Percentiles rank a stretch among this genome's conserved stretches.
Conservation (phyloP, 306 rosid species). For the Prunus campanulata region DNA sequence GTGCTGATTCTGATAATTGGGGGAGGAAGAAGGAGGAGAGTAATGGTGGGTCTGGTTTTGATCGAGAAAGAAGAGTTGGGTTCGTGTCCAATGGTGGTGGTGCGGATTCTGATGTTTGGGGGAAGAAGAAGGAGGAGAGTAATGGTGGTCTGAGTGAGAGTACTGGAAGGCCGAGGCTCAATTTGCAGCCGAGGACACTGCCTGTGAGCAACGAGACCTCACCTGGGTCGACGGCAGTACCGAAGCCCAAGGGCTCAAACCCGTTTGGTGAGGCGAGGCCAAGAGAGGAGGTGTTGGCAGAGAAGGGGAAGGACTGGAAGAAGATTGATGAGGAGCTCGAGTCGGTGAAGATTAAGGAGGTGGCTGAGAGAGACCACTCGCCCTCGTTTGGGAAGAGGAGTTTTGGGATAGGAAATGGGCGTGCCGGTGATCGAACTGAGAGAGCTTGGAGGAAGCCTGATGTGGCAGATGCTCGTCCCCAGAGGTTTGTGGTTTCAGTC, state of each 20-base stretch:
- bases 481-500: slow-evolving; percentile 46
- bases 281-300: slow-evolving; percentile 91
- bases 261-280: slow-evolving; percentile 93
- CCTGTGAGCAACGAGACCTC: slow-evolving; percentile 41
- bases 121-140: slow-evolving; percentile 50
- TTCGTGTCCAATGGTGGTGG: slow-evolving; percentile 51
- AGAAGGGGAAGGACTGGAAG: slow-evolving; percentile 91
- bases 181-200: slow-evolving; percentile 68
- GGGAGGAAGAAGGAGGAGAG: slow-evolving; percentile 39
- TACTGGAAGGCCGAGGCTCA: slow-evolving; percentile 68
- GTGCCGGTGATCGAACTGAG: slow-evolving; percentile 45
- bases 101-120: slow-evolving; percentile 65
- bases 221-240: slow-evolving; percentile 36
- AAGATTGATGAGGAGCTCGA: slow-evolving; percentile 84
- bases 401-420: slow-evolving; percentile 47
- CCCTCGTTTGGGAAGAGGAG: slow-evolving; percentile 50
- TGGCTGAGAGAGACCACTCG: slow-evolving; percentile 28
- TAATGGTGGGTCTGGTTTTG: slow-evolving; percentile 18
- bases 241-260: slow-evolving; percentile 56
- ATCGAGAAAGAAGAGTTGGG: slow-evolving; percentile 46
- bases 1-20: slow-evolving; percentile 45
- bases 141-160: slow-evolving; percentile 19
- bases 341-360: slow-evolving; percentile 60
- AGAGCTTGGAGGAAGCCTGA: slow-evolving; percentile 77
- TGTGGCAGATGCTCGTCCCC: slow-evolving; percentile 40